Conservation (phyloP, 257 asterid species). For the Mitragyna speciosa region DNA sequence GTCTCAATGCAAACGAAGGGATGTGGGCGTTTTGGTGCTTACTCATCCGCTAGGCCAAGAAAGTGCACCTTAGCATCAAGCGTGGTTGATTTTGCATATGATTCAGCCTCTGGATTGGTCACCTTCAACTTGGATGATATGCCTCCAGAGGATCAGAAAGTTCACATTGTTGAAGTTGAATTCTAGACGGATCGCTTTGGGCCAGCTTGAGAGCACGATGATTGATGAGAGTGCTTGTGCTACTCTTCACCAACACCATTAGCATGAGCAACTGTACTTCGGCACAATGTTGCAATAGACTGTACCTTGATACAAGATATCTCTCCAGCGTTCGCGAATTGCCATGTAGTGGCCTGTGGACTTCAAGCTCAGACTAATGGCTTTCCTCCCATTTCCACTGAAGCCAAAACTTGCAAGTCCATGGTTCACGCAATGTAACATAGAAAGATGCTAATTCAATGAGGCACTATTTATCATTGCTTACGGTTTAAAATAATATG, state of each 20-base stretch:
- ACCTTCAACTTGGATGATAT: conserved; percentile 51
- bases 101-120: conserved; percentile 55
- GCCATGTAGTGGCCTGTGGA: not conserved
- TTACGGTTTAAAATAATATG: not conserved
- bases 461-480: not conserved
- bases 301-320: not conserved
- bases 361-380: not conserved
- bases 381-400: not conserved
- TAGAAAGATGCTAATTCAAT: not conserved
- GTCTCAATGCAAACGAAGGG: conserved; percentile 65
- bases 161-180: conserved; percentile 57
- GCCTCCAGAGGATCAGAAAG: conserved; percentile 56
- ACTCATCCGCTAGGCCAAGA: conserved; percentile 60
- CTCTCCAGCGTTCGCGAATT: not conserved
- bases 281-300: not conserved
- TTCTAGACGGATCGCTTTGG: conserved; percentile 26
- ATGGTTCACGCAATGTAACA: not conserved
- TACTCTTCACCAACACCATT: not conserved
- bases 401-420: not conserved
- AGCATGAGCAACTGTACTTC: too few species aligned
- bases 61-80: conserved; percentile 41
- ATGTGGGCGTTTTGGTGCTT: conserved; percentile 70
- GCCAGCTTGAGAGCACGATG: conserved; percentile 18
- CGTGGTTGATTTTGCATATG: conserved; percentile 47
- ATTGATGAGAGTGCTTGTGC: not conserved